These are phyloP conservation scores for Ephemerocybe angulata DNA, from an alignment of 768 basidiomycete species.

Conservation along the genomic window DNA sequence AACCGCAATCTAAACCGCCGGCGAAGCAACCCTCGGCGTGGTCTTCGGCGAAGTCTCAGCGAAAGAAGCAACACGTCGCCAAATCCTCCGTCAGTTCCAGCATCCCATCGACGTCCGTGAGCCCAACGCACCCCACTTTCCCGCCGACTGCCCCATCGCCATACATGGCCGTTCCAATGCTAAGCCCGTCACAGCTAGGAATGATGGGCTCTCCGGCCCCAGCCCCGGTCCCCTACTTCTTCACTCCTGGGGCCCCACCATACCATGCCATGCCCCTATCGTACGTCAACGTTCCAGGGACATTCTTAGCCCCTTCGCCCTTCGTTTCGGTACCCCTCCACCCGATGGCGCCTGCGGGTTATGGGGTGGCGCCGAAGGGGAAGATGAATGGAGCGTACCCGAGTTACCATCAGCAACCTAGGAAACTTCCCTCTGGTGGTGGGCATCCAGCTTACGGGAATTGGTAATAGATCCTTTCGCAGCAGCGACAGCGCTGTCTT, in stretches of 20 bases:
- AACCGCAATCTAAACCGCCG: background rate
- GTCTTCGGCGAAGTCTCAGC: background rate
- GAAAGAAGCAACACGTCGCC: slow-evolving; percentile 1
- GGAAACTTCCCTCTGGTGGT: no score
- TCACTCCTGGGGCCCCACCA: background rate
- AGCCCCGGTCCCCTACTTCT: slow-evolving; percentile 1
- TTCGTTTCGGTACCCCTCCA: background rate
- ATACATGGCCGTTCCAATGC: slow-evolving; percentile 6
- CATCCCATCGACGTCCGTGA: background rate
- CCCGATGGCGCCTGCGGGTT: background rate
- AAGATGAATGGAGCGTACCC: background rate
- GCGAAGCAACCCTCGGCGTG: background rate
- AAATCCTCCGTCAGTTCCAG: background rate
- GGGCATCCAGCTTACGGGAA: no score
- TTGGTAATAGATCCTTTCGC: background rate
- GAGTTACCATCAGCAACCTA: no score
- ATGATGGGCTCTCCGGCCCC: background rate
- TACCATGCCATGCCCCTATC: background rate
- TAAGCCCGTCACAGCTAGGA: slow-evolving; percentile 1
- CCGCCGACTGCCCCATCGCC: background rate
- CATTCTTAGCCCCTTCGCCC: background rate
- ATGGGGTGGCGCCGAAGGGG: background rate
- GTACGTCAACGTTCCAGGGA: background rate
- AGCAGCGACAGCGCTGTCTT: background rate
- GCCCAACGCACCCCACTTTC: slow-evolving; percentile 4